Conservation (phyloP, 2,329 filamentous ascomycete genomes). For the Phyllosticta paracitricarpa region DNA sequence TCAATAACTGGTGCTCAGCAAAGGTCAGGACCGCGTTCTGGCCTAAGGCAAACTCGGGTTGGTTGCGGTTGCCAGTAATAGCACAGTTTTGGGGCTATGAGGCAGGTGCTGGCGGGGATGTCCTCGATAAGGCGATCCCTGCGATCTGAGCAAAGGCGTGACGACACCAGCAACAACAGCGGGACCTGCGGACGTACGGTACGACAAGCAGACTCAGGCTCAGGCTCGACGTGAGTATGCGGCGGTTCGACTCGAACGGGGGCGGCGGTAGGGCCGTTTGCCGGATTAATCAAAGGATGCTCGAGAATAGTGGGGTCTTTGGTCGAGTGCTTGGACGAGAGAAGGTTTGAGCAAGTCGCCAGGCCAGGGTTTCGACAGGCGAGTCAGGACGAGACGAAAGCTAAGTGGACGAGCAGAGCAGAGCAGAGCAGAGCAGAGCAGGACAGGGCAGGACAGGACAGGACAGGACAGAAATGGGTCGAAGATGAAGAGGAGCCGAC, state of each 20-base stretch:
- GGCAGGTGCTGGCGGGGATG: conserved; percentile 3
- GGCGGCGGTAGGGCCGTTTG: conserved; percentile 4
- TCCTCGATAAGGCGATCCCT: conserved; percentile 5
- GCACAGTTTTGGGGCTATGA: conserved; percentile 7
- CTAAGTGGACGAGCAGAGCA: too few species aligned
- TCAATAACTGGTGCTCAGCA: conserved; percentile 6
- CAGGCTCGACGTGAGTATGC: neutral
- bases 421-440: too few species aligned
- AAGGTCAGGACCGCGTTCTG: conserved; percentile 14
- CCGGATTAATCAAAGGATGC: conserved; percentile 6
- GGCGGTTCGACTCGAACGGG: neutral
- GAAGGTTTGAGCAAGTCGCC: neutral
- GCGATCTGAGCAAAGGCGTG: conserved; percentile 5
- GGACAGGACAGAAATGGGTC: too few species aligned
- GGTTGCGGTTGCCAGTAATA: conserved; percentile 3
- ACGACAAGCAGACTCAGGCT: neutral
- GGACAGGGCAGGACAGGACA: too few species aligned
- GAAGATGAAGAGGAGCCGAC: too few species aligned
- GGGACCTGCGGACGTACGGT: neutral
- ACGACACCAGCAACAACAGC: neutral
- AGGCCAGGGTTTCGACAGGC: neutral
- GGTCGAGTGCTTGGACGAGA: neutral
- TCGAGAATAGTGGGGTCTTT: conserved; percentile 6
- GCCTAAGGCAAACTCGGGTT: conserved; percentile 21
- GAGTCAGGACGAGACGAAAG: too few species aligned